A percentile compares a stretch with the other conserved stretches of the same genome.
These are phyloP conservation scores for Ilyonectria mors-panacis DNA, from an alignment of 2,329 filamentous ascomycete species.

Conservation along the genomic window DNA sequence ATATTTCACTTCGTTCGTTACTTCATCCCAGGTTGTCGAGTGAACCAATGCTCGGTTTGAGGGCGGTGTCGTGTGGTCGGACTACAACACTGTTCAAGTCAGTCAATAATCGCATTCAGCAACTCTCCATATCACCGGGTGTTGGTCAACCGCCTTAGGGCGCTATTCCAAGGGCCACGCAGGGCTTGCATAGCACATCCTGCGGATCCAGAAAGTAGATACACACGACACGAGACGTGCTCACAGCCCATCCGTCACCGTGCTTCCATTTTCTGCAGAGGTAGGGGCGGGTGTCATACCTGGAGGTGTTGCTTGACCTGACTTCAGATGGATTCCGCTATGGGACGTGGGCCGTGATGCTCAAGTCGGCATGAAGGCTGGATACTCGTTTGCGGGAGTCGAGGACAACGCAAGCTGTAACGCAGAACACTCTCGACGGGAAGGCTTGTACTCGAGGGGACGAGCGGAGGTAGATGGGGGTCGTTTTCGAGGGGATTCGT, in stretches of 20 bases:
- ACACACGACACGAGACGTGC: background rate
- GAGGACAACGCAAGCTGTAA: slow-evolving; percentile 21
- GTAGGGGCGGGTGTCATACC: slow-evolving; percentile 35
- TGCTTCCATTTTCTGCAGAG: background rate
- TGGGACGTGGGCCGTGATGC: slow-evolving; percentile 8
- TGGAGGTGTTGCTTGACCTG: slow-evolving; percentile 27
- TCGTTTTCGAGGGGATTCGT: slow-evolving; percentile 34
- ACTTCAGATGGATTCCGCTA: slow-evolving; percentile 8
- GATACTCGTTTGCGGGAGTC: slow-evolving; percentile 6
- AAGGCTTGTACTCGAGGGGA: slow-evolving; percentile 33
- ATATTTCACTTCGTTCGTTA: slow-evolving; percentile 31
- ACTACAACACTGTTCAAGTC: background rate
- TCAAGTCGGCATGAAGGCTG: slow-evolving; percentile 27
- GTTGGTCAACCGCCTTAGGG: background rate
- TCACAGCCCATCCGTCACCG: background rate
- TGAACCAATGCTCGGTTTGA: background rate
- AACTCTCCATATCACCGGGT: background rate
- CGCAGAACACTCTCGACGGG: slow-evolving; percentile 22
- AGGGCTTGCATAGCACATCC: background rate
- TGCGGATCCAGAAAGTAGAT: background rate
- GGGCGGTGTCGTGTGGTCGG: background rate
- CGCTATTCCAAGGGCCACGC: background rate
- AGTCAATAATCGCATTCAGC: background rate
- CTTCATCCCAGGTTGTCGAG: slow-evolving; percentile 40
- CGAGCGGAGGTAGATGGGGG: slow-evolving; percentile 3